A percentile compares a stretch with the other conserved stretches of the same genome.
Evolutionary conservation across 345 rosid species (phyloP).

Genomic region (Bretschneidera sinensis): DNA sequence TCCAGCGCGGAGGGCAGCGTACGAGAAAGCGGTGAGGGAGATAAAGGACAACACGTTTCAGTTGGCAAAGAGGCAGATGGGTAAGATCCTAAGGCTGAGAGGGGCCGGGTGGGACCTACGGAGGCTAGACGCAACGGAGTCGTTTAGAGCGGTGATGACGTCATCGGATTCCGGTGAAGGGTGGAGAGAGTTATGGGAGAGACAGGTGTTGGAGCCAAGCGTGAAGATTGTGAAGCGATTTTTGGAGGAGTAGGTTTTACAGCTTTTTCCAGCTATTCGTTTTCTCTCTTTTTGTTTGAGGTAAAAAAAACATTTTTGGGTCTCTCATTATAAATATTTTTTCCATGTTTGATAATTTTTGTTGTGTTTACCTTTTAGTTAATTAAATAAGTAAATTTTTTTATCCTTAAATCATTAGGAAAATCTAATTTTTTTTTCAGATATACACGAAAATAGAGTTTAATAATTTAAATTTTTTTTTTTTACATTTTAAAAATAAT

Average conservation of each 20-base stretch:
- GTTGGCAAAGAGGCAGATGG: constrained; percentile 70
- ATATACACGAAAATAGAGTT: no score
- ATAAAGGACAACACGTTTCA: constrained; percentile 75
- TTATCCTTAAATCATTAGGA: no score
- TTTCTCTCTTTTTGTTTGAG: no score
- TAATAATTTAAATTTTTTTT: no score
- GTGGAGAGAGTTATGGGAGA: constrained; percentile 67
- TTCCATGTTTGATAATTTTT: no score
- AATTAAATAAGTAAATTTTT: no score
- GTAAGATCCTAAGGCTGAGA: constrained; percentile 55
- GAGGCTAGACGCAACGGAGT: constrained; percentile 71
- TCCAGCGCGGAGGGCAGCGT: constrained; percentile 31
- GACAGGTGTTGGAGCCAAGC: constrained; percentile 58
- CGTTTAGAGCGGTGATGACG: constrained; percentile 35
- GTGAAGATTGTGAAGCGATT: constrained; percentile 64
- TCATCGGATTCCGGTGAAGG: constrained; percentile 11
- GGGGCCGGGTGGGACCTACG: constrained; percentile 66
- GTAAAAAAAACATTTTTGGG: not conserved
- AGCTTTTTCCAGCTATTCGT: constrained; percentile 30
- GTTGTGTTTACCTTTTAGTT: no score
- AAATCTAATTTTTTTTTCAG: no score
- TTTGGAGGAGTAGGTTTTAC: constrained; percentile 60
- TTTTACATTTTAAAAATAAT: no score
- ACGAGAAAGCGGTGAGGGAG: constrained; percentile 62
- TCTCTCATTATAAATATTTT: no score